Conservation (phyloP, 805 yeast genomes). For the Babjeviella inositovora region DNA sequence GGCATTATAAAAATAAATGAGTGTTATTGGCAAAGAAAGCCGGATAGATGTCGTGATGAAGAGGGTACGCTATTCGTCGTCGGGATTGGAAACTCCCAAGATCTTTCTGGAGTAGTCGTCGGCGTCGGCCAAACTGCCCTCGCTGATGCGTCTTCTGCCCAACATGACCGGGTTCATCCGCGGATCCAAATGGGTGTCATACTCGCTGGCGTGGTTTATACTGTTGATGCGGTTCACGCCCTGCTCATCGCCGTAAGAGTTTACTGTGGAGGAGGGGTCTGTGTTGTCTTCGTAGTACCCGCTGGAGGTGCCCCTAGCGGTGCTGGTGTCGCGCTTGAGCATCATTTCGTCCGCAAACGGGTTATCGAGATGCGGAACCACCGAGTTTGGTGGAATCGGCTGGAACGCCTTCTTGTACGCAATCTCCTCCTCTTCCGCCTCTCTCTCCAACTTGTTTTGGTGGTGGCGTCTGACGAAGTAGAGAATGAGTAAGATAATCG, state of each 20-base stretch:
- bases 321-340: conserved; percentile 10
- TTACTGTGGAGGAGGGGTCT: conserved; percentile 12
- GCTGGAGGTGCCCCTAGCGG: conserved; percentile 33
- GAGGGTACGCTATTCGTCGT: too few species aligned
- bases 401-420: conserved; percentile 43
- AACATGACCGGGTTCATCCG: conserved; percentile 61
- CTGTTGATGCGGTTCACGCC: conserved; percentile 5
- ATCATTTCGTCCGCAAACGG: too few species aligned
- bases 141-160: conserved; percentile 72
- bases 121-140: conserved; percentile 79
- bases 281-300: too few species aligned
- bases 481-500: conserved; percentile 11
- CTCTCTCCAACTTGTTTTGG: conserved; percentile 13
- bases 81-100: conserved; percentile 82
- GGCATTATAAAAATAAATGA: too few species aligned
- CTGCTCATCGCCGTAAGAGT: conserved; percentile 4
- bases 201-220: conserved; percentile 2
- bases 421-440: conserved; percentile 34
- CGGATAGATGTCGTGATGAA: too few species aligned
- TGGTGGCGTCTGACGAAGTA: conserved; percentile 17
- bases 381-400: too few species aligned
- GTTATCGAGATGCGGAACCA: too few species aligned
- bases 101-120: conserved; percentile 70
- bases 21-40: too few species aligned
- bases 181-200: conserved; percentile 26